Base-by-base conservation (phyloP, 495 filamentous ascomycete genomes). In the Podospora anserina region DNA sequence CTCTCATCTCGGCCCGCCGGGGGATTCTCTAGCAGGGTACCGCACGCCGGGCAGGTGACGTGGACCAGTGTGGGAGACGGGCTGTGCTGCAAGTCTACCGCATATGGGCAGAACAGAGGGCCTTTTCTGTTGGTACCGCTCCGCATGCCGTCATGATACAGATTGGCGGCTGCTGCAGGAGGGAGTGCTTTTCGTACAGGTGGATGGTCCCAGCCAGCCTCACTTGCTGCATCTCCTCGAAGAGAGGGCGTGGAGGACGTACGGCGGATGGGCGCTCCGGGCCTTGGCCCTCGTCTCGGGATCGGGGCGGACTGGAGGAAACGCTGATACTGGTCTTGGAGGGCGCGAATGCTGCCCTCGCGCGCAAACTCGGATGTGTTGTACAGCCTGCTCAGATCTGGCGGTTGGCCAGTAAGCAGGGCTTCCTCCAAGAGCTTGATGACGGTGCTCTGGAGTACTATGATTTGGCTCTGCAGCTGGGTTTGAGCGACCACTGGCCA, bases 351-450 rank as follows among this genome's bases (percentile, higher is more conserved):
- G 70, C 70, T 73, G 20, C 77, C 73, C 16, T 78, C 71, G 0
- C 77, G 73, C 3, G 78, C 77, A n/a, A 78, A 76, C 57, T 78
- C 74, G n/a, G 74, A 78, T 2, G 74, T 74, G 67, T 77, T 76
- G 69, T 76, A 77, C 5, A 78, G 74, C 49, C 61, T 64, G 58
- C 58, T 39, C 60, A 75, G 44, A 66, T 78, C 77, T 9, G 73
- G 74, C 0, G 69, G 64, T 0, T 66, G 57, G 27, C 74, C 75
- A 18, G 74, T 76, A 32, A 71, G 59, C 34, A 78, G 67, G 15
- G 77, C 75, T 7, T 77, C 75, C 49, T 78, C 71, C 15, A 78
- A 71, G 32, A 78, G 65, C 7, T 71, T 69, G 70, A 78, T 78
- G 64, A 78, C 75, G 26, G 70, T 76, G 20, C 67, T 30, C 64